A percentile compares a stretch with the other conserved stretches of the same genome.
Conservation (phyloP, 2,329 filamentous ascomycete genomes). For the Hypoxylon sp. region DNA sequence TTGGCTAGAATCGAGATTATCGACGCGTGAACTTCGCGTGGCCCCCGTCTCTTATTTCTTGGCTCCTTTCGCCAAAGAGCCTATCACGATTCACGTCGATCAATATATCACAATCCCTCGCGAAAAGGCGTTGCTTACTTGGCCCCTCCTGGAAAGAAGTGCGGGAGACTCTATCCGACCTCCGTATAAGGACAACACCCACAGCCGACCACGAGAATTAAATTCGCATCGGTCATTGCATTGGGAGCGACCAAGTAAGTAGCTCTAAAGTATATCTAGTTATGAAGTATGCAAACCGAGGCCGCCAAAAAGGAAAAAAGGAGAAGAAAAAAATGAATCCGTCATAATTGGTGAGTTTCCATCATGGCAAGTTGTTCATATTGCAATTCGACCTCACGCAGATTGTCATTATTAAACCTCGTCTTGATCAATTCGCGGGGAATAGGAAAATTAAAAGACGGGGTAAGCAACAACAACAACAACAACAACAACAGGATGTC, state of each 20-base stretch:
- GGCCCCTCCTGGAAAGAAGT: slow-evolving; percentile 21
- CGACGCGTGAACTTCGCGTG: slow-evolving; percentile 26
- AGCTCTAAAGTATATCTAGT: too few species aligned
- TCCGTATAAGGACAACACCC: slow-evolving; percentile 20
- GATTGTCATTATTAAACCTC: slow-evolving; percentile 3
- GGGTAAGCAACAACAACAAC: background rate
- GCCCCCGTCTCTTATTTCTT: slow-evolving; percentile 23
- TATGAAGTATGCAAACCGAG: too few species aligned
- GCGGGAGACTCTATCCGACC: slow-evolving; percentile 30
- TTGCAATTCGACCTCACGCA: slow-evolving; percentile 12
- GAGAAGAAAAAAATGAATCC: slow-evolving; percentile 9
- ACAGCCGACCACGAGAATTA: slow-evolving; percentile 14
- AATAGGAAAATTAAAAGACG: background rate
- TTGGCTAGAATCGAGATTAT: slow-evolving; percentile 11
- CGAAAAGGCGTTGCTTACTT: slow-evolving; percentile 5
- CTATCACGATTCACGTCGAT: slow-evolving; percentile 23
- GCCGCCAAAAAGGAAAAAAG: too few species aligned
- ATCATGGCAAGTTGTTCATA: slow-evolving; percentile 16
- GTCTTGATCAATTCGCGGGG: background rate
- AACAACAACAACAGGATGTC: slow-evolving; percentile 1
- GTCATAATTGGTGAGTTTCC: background rate
- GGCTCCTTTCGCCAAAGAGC: slow-evolving; percentile 12
- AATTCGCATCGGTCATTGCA: slow-evolving; percentile 2
- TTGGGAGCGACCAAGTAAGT: slow-evolving; percentile 2
- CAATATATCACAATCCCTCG: slow-evolving; percentile 30